These are phyloP conservation scores for Cercospora brassicicola DNA, from an alignment of 2,329 filamentous ascomycete genomes.

Conservation along the genomic window DNA sequence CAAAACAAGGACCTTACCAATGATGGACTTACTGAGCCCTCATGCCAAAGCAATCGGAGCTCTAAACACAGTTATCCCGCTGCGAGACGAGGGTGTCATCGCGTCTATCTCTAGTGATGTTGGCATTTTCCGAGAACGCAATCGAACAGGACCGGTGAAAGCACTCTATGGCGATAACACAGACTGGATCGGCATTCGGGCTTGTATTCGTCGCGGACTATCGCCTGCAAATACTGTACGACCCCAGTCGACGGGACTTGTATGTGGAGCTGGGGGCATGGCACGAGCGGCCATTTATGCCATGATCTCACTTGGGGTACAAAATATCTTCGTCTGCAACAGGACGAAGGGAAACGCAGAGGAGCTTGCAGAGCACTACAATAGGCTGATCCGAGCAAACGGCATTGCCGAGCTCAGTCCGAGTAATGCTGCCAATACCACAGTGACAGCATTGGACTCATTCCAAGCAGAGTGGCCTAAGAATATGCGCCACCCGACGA, in stretches of 20 bases:
- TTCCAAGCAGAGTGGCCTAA: conserved; percentile 65
- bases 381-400: conserved; percentile 49
- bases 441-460: conserved; percentile 60
- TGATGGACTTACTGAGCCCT: conserved; percentile 65
- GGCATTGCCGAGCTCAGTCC: conserved; percentile 28
- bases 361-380: conserved; percentile 68
- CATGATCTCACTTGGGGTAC: conserved; percentile 73
- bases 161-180: conserved; percentile 77
- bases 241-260: conserved; percentile 52
- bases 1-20: conserved; percentile 68
- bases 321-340: conserved; percentile 74
- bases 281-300: conserved; percentile 75
- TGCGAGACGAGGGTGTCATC: conserved; percentile 57
- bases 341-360: conserved; percentile 67
- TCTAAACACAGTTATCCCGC: conserved; percentile 72
- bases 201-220: conserved; percentile 69
- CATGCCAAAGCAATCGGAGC: conserved; percentile 75
- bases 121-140: conserved; percentile 58
- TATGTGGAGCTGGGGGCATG: conserved; percentile 69
- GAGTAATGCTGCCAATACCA: conserved; percentile 23
- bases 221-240: conserved; percentile 67
- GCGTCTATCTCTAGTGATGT: conserved; percentile 47
- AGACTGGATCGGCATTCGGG: conserved; percentile 76
- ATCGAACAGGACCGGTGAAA: conserved; percentile 64
- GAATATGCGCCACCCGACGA: conserved; percentile 64